These are phyloP conservation scores for Aspergillus fructus DNA, from an alignment of 2,329 filamentous ascomycete genomes.

Conservation along the genomic window DNA sequence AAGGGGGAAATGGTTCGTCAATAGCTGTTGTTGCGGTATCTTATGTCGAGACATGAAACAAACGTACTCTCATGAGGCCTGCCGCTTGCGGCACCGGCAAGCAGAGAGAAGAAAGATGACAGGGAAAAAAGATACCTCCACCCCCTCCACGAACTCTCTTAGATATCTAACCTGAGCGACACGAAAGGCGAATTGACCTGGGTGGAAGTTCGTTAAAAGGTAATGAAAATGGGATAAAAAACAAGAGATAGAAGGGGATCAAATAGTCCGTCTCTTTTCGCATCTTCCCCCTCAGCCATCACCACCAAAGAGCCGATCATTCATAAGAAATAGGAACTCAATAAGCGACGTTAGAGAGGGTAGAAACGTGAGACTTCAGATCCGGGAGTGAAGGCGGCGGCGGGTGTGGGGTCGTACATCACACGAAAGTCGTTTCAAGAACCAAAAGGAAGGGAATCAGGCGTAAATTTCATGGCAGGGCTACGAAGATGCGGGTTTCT, in stretches of 20 bases:
- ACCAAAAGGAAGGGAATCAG: slow-evolving; percentile 18
- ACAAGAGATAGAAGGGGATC: slow-evolving; percentile 5
- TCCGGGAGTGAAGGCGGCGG: slow-evolving; percentile 16
- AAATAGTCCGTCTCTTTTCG: slow-evolving; percentile 3
- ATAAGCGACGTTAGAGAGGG: slow-evolving; percentile 17
- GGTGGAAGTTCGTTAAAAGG: not conserved
- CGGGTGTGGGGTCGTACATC: slow-evolving; percentile 18
- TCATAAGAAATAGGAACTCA: slow-evolving; percentile 16
- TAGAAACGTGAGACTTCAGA: slow-evolving; percentile 18
- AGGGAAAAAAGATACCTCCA: slow-evolving; percentile 11
- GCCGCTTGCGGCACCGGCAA: slow-evolving; percentile 22
- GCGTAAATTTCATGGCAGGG: slow-evolving; percentile 16
- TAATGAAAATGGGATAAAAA: not conserved
- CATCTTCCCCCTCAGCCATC: slow-evolving; percentile 13
- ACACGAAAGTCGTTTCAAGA: slow-evolving; percentile 22
- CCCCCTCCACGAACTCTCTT: slow-evolving; percentile 15
- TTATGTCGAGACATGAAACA: slow-evolving; percentile 35
- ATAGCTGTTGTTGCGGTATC: slow-evolving; percentile 38
- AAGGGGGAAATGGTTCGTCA: slow-evolving; percentile 27
- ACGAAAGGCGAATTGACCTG: slow-evolving; percentile 13
- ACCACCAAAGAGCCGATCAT: slow-evolving; percentile 13
- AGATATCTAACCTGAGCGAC: slow-evolving; percentile 14
- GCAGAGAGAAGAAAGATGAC: slow-evolving; percentile 13
- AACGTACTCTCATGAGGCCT: slow-evolving; percentile 26
- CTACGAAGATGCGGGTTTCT: slow-evolving; percentile 32